phyloP scores from a whole-genome alignment of 495 filamentous ascomycete genomes.

The Aspergillus mulundensis region DNA sequence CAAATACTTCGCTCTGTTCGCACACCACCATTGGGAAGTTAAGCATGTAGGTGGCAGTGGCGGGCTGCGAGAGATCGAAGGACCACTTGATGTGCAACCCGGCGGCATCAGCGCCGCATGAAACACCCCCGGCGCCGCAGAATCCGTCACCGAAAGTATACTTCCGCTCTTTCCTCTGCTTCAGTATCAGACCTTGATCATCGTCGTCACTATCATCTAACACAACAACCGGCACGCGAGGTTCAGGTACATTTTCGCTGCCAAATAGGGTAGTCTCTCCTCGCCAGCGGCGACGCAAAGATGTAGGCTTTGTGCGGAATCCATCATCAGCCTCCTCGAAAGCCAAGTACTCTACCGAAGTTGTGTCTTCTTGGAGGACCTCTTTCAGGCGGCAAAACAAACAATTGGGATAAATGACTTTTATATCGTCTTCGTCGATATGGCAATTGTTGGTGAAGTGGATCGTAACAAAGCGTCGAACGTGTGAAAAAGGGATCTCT shows the following conservation, averaged over 20 bases:
- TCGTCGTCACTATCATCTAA: constrained; percentile 17
- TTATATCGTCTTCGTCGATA: constrained; percentile 9
- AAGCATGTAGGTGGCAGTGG: constrained; percentile 50
- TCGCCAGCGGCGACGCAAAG: constrained; percentile 33
- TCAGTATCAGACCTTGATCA: constrained; percentile 17
- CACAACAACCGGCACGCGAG: constrained; percentile 4
- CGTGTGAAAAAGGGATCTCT: constrained; percentile 18
- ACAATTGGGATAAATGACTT: too few species aligned
- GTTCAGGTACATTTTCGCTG: background rate
- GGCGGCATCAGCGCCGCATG: constrained; percentile 60
- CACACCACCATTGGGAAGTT: constrained; percentile 59
- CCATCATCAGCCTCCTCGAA: constrained; percentile 24
- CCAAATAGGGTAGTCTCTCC: constrained; percentile 30
- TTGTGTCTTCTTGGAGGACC: constrained; percentile 9
- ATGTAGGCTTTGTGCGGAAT: background rate
- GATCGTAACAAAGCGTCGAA: constrained; percentile 24
- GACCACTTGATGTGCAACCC: constrained; percentile 57
- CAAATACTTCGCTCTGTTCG: constrained; percentile 20
- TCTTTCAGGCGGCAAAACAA: constrained; percentile 33
- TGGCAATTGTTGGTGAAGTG: constrained; percentile 31
- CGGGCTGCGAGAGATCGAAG: constrained; percentile 56
- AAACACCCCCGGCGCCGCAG: constrained; percentile 73
- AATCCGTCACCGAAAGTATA: constrained; percentile 72
- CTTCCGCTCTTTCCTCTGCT: constrained; percentile 9
- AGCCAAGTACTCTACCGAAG: constrained; percentile 27